Percentiles rank a stretch among this genome's conserved stretches.
Evolutionary conservation across 352 stramenopile species (phyloP).

Genomic region (Phytophthora sojae): DNA sequence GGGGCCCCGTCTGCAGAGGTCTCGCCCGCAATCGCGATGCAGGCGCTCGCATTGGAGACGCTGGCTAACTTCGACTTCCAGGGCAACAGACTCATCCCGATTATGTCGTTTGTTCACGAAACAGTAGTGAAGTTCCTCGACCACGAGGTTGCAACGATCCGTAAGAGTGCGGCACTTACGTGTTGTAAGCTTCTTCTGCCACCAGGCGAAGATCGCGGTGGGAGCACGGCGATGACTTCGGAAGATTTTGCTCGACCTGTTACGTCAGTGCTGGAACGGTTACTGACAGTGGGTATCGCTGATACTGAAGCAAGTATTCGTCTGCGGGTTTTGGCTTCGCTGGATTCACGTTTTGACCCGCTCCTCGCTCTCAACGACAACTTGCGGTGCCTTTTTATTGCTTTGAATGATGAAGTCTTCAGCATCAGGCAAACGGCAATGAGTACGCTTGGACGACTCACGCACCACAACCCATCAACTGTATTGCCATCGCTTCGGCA

Average conservation of each 20-base stretch:
- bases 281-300: slow-evolving; percentile 87
- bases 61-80: slow-evolving; percentile 89
- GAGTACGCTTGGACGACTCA: slow-evolving; percentile 88
- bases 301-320: slow-evolving; percentile 89
- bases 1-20: slow-evolving; percentile 46
- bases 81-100: slow-evolving; percentile 83
- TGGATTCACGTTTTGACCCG: slow-evolving; percentile 85
- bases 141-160: slow-evolving; percentile 84
- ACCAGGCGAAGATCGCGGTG: slow-evolving; percentile 63
- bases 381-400: slow-evolving; percentile 87
- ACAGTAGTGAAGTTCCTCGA: slow-evolving; percentile 90
- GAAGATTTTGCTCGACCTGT: slow-evolving; percentile 81
- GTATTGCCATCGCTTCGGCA: slow-evolving; percentile 86
- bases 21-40: slow-evolving; percentile 76
- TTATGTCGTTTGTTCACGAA: slow-evolving; percentile 91
- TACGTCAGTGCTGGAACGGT: slow-evolving; percentile 76
- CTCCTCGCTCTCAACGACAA: slow-evolving; percentile 86
- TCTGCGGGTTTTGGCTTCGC: slow-evolving; percentile 77
- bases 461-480: slow-evolving; percentile 84
- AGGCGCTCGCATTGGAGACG: slow-evolving; percentile 85
- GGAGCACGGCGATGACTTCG: slow-evolving; percentile 52
- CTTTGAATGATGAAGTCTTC: slow-evolving; percentile 88
- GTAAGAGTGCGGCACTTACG: slow-evolving; percentile 88
- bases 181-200: slow-evolving; percentile 88
- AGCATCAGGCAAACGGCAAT: slow-evolving; percentile 90